Evolutionary conservation across 257 asterid species (phyloP).

Genomic region (Gentiana macrophylla): DNA sequence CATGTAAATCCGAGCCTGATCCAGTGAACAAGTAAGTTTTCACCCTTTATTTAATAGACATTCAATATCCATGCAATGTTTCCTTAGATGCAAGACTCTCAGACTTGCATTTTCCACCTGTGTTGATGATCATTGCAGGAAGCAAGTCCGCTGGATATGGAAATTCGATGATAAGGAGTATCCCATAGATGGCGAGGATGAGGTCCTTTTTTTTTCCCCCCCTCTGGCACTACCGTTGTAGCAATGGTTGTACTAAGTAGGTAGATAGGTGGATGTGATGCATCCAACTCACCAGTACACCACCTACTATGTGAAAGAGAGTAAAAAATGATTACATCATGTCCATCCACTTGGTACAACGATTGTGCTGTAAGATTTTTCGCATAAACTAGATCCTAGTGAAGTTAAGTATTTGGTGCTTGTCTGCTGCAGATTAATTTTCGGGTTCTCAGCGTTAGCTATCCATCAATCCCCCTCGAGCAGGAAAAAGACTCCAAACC

Average conservation of each 20-base stretch:
- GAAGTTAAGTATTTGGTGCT: slow-evolving; percentile 4
- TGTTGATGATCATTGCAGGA: slow-evolving; percentile 19
- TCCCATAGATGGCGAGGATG: slow-evolving; percentile 54
- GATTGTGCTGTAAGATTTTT: too few species aligned
- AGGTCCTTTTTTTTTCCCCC: slow-evolving; percentile 32
- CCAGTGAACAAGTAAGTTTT: slow-evolving; percentile 48
- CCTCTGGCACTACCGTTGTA: too few species aligned
- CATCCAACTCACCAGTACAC: too few species aligned
- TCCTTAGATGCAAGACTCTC: background rate
- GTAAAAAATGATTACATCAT: too few species aligned
- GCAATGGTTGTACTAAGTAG: too few species aligned
- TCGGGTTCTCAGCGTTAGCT: slow-evolving; percentile 36
- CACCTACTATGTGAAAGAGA: too few species aligned
- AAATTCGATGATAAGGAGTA: slow-evolving; percentile 35
- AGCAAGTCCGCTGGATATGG: slow-evolving; percentile 61
- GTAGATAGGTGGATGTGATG: too few species aligned
- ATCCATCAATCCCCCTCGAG: slow-evolving; percentile 61
- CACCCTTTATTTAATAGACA: background rate
- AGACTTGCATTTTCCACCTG: slow-evolving; percentile 2
- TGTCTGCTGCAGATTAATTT: slow-evolving; percentile 39
- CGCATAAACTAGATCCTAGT: too few species aligned
- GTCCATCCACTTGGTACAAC: too few species aligned
- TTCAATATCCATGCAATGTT: background rate
- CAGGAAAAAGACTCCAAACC: slow-evolving; percentile 33
- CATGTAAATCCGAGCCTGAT: slow-evolving; percentile 43